Evolutionary conservation across 108 stramenopile genomes (phyloP).

Genomic region (Schizochytrium sp.): DNA sequence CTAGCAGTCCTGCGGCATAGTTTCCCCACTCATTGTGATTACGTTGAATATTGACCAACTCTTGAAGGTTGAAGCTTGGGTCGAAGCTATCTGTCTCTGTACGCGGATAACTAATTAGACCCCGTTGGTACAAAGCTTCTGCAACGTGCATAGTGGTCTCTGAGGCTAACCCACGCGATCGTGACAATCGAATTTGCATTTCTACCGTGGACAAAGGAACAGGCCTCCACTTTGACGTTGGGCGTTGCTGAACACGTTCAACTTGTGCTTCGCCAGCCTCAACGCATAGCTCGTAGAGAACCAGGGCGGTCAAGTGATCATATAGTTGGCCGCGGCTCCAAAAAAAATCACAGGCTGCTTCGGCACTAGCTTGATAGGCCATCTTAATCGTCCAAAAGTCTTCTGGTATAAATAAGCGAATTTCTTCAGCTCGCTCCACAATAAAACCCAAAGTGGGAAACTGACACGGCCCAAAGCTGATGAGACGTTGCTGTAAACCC

Average conservation of each 20-base stretch:
- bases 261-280: constrained; percentile 86
- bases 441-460: constrained; percentile 96
- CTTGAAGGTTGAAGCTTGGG: constrained; percentile 86
- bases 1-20: constrained; percentile 70
- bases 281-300: constrained; percentile 87
- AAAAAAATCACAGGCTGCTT: constrained; percentile 70
- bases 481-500: constrained; percentile 76
- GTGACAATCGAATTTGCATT: constrained; percentile 92
- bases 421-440: constrained; percentile 91
- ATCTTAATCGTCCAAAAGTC: constrained; percentile 87
- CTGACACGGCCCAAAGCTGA: constrained; percentile 97
- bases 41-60: constrained; percentile 76
- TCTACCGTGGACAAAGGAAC: constrained; percentile 95
- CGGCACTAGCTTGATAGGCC: constrained; percentile 59
- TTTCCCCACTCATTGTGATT: constrained; percentile 72
- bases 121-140: constrained; percentile 91
- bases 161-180: constrained; percentile 86
- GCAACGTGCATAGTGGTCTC: constrained; percentile 93
- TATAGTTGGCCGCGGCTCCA: constrained; percentile 92
- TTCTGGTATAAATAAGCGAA: constrained; percentile 92
- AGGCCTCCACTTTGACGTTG: constrained; percentile 85
- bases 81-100: constrained; percentile 97
- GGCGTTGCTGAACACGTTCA: constrained; percentile 76
- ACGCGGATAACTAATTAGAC: constrained; percentile 93
- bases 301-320: constrained; percentile 81